Base-by-base conservation (phyloP, 805 yeast species). In the Wickerhamiella allomyrinae region DNA sequence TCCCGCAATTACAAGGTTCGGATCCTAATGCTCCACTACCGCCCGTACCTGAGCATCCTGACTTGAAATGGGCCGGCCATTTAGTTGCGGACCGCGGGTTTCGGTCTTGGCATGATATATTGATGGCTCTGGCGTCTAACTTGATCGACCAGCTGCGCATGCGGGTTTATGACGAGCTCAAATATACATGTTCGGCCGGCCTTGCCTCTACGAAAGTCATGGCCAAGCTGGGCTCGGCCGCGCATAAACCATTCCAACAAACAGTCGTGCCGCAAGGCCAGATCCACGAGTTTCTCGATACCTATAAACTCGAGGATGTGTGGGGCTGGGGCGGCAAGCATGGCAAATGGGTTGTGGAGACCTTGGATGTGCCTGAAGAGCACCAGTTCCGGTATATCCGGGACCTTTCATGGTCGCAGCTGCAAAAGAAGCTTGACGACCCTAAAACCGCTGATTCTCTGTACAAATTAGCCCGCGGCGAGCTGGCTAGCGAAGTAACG, bases 271-370 rank as follows among this genome's bases (percentile, higher is more conserved):
- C 78, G 22, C 71, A 71, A 34, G 52, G 55, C 1, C 60, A 72
- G 13, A 63, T 77, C 1, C 47, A 62, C 2, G 52, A 55, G 0
- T 91, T 89, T 56, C 57, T 87, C 9, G 65, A 65, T 23, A 66
- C 70, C 20, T 77, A 79, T 56, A 73, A 76, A 45, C 56, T 89
- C 17, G 71, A 74, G 0, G 94, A 86, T 50, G 73, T 89, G 44
- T 79, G 94, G 72, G 85, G 94, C 0, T 65, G 89, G 68, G 97
- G 98, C 6, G 98, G 97, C 2, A 84, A 83, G 49, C 60, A 70
- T 8, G 98, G 98, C 0, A 76, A 77, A 9, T 61, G 63, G 10
- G 65, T 85, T 1, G 47, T 68, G 14, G 57, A 59, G n/a, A 57
- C 63, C 15, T 57, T 86, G n/a, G 63, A 67, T 1, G 60, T 74